phyloP scores from a whole-genome alignment of 1,284 basidiomycete genomes.

The Tilletiaria anomala region DNA sequence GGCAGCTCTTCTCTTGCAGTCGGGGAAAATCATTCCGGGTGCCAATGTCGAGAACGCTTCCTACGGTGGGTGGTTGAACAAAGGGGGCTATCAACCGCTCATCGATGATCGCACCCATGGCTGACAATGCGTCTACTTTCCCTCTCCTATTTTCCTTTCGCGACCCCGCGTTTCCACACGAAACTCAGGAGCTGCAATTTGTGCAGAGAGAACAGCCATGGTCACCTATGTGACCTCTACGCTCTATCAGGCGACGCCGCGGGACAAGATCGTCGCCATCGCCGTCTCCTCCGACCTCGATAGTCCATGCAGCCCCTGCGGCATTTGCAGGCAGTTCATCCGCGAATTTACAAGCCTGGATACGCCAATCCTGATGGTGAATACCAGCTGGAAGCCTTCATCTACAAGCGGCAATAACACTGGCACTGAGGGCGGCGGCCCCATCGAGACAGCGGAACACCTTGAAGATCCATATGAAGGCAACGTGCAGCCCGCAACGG shows the following conservation, averaged over 20 bases:
- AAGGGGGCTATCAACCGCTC: too few species aligned
- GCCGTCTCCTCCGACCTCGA: conserved; percentile 22
- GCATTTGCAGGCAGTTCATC: conserved; percentile 78
- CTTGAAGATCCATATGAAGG: too few species aligned
- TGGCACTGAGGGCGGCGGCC: too few species aligned
- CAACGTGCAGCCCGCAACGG: too few species aligned
- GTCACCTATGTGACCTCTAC: conserved; percentile 13
- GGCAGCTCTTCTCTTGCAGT: conserved; percentile 57
- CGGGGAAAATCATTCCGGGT: conserved; percentile 61
- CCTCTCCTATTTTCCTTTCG: background rate
- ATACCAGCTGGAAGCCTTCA: too few species aligned
- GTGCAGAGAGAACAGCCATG: conserved; percentile 34
- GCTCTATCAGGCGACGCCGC: conserved; percentile 5
- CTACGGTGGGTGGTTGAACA: conserved; percentile 57
- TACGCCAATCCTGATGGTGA: too few species aligned
- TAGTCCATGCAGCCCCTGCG: conserved; percentile 47
- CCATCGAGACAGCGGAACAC: too few species aligned
- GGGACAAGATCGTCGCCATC: conserved; percentile 6
- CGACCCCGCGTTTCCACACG: too few species aligned
- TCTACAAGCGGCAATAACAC: too few species aligned
- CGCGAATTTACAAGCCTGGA: too few species aligned
- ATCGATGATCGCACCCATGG: background rate
- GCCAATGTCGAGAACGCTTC: conserved; percentile 82
- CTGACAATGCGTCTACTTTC: background rate
- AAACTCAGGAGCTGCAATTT: conserved; percentile 17